phyloP scores from a whole-genome alignment of 1,284 basidiomycete genomes.

The Ceratobasidium sp. region DNA sequence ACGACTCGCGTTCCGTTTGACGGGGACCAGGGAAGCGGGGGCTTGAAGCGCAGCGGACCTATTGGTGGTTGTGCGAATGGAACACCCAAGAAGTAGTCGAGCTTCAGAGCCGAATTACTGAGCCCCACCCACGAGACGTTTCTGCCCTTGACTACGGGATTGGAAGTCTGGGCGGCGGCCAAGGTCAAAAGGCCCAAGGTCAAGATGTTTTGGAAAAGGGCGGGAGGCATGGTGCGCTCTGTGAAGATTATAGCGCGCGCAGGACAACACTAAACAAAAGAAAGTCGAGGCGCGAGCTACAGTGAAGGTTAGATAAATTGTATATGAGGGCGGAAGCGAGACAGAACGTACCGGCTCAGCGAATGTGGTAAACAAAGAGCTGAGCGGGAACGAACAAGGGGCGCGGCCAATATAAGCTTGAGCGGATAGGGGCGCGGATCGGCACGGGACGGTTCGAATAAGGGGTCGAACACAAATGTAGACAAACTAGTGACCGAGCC shows the following conservation, averaged over 20 bases:
- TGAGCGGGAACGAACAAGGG: too few relatives aligned
- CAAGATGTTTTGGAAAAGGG: not conserved
- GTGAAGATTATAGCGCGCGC: not conserved
- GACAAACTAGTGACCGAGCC: too few relatives aligned
- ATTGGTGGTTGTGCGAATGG: conserved; percentile 46
- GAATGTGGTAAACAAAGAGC: too few relatives aligned
- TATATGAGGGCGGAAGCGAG: too few relatives aligned
- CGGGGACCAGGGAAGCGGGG: conserved; percentile 66
- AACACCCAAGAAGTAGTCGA: conserved; percentile 46
- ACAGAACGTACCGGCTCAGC: too few relatives aligned
- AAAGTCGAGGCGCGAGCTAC: too few relatives aligned
- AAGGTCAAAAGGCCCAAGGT: not conserved
- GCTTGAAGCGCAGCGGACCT: conserved; percentile 56
- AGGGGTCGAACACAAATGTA: too few relatives aligned
- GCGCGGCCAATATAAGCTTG: too few relatives aligned
- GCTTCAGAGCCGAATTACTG: not conserved
- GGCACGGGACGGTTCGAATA: too few relatives aligned
- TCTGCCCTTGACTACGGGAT: conserved; percentile 1
- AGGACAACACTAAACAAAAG: too few relatives aligned
- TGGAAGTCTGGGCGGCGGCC: not conserved
- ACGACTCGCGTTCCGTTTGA: conserved; percentile 20
- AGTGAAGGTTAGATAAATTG: not conserved
- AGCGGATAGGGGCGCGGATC: too few relatives aligned
- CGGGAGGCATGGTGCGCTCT: not conserved
- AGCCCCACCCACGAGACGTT: conserved; percentile 29